Evolutionary conservation across 2,329 filamentous ascomycete genomes (phyloP).

Genomic region (Ustilaginoidea virens): DNA sequence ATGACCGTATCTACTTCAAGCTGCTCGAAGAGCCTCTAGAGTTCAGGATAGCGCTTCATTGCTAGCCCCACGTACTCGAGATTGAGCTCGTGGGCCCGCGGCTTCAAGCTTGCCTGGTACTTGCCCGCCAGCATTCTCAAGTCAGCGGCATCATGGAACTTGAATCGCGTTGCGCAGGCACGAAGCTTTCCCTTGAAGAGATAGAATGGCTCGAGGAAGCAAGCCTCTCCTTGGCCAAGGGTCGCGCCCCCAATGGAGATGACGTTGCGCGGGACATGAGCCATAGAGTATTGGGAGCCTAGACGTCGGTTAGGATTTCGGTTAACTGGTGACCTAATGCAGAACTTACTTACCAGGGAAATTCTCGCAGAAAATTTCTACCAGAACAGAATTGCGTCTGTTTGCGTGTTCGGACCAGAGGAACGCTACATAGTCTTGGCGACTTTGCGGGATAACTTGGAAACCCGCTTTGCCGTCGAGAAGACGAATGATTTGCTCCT

Average conservation of each 20-base stretch:
- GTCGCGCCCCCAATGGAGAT: conserved; percentile 1
- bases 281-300: not conserved
- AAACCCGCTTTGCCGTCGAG: conserved; percentile 3
- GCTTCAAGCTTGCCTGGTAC: not conserved
- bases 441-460: conserved; percentile 1
- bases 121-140: conserved; percentile 1
- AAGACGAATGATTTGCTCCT: conserved; percentile 2
- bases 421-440: conserved; percentile 3
- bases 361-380: conserved; percentile 2
- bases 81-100: conserved; percentile 1
- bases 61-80: conserved; percentile 1
- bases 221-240: not conserved
- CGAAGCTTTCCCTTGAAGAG: conserved; percentile 3
- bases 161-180: not conserved
- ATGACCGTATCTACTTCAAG: not conserved
- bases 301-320: not conserved
- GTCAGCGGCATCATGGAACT: conserved; percentile 2
- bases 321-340: not conserved
- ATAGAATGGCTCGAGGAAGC: conserved; percentile 3
- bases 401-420: conserved; percentile 1
- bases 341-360: not conserved
- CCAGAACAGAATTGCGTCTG: not conserved
- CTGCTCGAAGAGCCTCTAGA: conserved; percentile 1
- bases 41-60: conserved; percentile 2
- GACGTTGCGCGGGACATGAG: not conserved